These are phyloP conservation scores for Moesziomyces antarcticus DNA, from an alignment of 1,284 basidiomycete genomes.

Conservation along the genomic window DNA sequence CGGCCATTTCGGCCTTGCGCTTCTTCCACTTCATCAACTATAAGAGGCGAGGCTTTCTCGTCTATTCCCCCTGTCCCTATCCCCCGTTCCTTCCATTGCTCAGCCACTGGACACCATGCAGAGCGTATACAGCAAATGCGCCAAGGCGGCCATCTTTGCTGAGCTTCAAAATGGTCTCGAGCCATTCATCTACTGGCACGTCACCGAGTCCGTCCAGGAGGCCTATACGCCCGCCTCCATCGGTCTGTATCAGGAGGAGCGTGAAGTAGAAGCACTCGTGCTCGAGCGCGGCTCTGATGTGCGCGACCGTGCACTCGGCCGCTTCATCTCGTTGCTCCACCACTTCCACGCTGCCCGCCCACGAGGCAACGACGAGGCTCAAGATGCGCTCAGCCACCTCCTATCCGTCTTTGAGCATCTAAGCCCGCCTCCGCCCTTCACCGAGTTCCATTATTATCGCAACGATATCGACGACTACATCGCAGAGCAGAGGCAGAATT, in stretches of 20 bases:
- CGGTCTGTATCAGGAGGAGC: slow-evolving; percentile 25
- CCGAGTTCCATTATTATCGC: slow-evolving; percentile 17
- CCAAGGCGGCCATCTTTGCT: slow-evolving; percentile 14
- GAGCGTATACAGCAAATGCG: slow-evolving; percentile 9
- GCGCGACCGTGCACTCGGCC: slow-evolving; percentile 35
- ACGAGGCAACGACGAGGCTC: not conserved
- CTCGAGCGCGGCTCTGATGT: slow-evolving; percentile 27
- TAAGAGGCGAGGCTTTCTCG: not conserved
- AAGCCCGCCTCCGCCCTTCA: not conserved
- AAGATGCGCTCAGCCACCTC: slow-evolving; percentile 10
- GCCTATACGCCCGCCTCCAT: slow-evolving; percentile 25
- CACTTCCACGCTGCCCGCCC: slow-evolving; percentile 17
- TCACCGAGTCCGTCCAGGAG: slow-evolving; percentile 36
- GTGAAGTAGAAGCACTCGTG: slow-evolving; percentile 39
- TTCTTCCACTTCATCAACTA: not conserved
- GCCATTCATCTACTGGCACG: slow-evolving; percentile 41
- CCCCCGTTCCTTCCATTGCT: not conserved
- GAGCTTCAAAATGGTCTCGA: slow-evolving; percentile 33
- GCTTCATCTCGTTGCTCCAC: slow-evolving; percentile 24
- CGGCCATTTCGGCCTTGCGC: not conserved
- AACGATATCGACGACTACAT: slow-evolving; percentile 32
- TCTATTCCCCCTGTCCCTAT: not conserved
- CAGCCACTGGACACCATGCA: slow-evolving; percentile 9
- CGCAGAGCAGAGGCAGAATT: slow-evolving; percentile 25
- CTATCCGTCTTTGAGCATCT: slow-evolving; percentile 13